phyloP scores from a whole-genome alignment of 345 rosid species.

The Ricinus communis region DNA sequence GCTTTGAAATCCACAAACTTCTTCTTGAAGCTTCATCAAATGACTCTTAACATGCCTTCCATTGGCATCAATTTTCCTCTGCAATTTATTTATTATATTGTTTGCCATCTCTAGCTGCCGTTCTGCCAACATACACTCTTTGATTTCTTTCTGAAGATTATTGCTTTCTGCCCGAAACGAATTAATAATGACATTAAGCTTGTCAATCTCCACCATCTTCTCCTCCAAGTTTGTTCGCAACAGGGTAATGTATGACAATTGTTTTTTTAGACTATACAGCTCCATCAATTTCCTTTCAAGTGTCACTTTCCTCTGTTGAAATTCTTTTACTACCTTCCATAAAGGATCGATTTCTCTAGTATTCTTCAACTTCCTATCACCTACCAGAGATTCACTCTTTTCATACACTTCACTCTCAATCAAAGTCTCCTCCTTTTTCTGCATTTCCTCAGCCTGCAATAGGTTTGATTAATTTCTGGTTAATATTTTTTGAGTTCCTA shows the following conservation, averaged over 20 bases:
- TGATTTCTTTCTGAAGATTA: slow-evolving; percentile 22
- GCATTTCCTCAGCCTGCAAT: slow-evolving; percentile 5
- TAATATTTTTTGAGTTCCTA: background rate
- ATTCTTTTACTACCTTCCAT: slow-evolving; percentile 15
- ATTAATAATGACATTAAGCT: slow-evolving; percentile 18
- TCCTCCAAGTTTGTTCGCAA: slow-evolving; percentile 21
- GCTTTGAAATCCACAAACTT: slow-evolving; percentile 18
- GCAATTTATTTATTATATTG: slow-evolving; percentile 20
- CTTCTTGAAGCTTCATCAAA: slow-evolving; percentile 27
- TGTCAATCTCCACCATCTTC: slow-evolving; percentile 23
- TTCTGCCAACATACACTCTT: slow-evolving; percentile 14
- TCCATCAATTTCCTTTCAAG: slow-evolving; percentile 31
- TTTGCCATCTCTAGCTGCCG: slow-evolving; percentile 27
- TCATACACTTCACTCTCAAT: background rate
- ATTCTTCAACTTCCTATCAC: background rate
- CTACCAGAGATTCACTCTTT: too few species aligned
- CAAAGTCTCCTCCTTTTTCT: background rate
- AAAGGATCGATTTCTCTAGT: too few species aligned
- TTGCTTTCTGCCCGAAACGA: slow-evolving; percentile 24
- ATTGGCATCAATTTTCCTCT: slow-evolving; percentile 16
- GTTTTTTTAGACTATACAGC: slow-evolving; percentile 25
- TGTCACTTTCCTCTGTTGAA: slow-evolving; percentile 17
- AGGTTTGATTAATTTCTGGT: background rate
- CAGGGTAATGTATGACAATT: slow-evolving; percentile 14
- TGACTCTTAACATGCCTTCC: slow-evolving; percentile 15